A percentile compares a stretch with the other conserved stretches of the same genome.
phyloP scores from a whole-genome alignment of 2,329 filamentous ascomycete species.

The Colletotrichum liaoningense region DNA sequence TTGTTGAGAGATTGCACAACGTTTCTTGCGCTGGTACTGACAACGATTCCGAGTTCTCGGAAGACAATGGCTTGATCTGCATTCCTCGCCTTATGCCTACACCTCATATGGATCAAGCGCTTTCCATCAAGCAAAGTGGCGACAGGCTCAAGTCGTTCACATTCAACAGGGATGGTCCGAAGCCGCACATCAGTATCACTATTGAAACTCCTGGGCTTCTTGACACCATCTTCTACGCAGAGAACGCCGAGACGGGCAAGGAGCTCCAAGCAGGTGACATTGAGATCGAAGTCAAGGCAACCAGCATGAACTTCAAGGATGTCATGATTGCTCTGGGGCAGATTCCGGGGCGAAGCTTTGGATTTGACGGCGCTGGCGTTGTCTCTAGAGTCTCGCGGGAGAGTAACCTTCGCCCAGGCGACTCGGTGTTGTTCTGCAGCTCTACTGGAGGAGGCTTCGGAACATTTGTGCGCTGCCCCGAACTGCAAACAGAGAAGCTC shows the following conservation, averaged over 20 bases:
- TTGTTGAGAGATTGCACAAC: neutral
- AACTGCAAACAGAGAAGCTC: constrained; percentile 45
- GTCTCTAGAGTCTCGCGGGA: constrained; percentile 43
- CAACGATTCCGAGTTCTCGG: neutral
- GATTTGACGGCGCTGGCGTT: constrained; percentile 47
- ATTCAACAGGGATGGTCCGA: neutral
- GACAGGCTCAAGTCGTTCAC: neutral
- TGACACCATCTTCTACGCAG: constrained; percentile 10
- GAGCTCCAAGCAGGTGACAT: constrained; percentile 38
- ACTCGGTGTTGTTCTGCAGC: neutral
- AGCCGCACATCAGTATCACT: constrained; percentile 2
- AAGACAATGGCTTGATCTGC: neutral
- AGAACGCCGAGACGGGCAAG: neutral
- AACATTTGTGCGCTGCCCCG: constrained; percentile 36
- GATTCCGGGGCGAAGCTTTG: constrained; percentile 43
- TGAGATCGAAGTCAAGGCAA: constrained; percentile 40
- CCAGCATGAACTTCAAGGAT: constrained; percentile 50
- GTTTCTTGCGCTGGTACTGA: neutral
- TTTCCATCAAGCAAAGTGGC: neutral
- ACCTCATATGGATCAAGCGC: neutral
- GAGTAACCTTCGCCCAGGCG: neutral
- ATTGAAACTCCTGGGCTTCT: constrained; percentile 21
- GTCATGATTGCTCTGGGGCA: constrained; percentile 49
- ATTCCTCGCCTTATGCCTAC: neutral
- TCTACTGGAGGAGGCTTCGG: constrained; percentile 26